A percentile compares a stretch with the other conserved stretches of the same genome.
Evolutionary conservation across 352 stramenopile species (phyloP).

Genomic region (Phytophthora cryptogea): DNA sequence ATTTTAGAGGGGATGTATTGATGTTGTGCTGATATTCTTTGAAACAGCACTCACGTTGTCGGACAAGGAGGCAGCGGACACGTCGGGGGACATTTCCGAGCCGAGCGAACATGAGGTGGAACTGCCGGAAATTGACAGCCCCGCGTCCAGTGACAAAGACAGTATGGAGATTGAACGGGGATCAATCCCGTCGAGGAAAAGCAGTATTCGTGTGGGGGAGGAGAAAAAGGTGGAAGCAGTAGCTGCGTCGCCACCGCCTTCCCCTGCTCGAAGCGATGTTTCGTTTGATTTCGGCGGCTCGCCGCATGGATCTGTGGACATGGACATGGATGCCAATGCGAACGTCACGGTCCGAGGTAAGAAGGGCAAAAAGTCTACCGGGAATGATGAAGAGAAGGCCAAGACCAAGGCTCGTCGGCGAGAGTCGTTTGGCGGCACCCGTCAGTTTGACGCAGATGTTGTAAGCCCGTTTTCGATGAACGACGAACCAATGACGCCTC

Average conservation of each 20-base stretch:
- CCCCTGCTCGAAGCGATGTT: conserved; percentile 31
- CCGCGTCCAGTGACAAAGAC: conserved; percentile 31
- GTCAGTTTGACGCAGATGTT: conserved; percentile 50
- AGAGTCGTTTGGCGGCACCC: conserved; percentile 43
- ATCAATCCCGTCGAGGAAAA: conserved; percentile 35
- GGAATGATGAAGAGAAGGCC: conserved; percentile 19
- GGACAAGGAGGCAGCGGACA: conserved; percentile 50
- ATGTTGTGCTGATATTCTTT: conserved; percentile 2
- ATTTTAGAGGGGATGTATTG: not conserved
- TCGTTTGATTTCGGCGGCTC: conserved; percentile 52
- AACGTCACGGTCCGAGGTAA: conserved; percentile 36
- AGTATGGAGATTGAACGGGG: conserved; percentile 31
- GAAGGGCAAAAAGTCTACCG: conserved; percentile 24
- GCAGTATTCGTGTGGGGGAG: conserved; percentile 22
- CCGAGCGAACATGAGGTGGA: conserved; percentile 56
- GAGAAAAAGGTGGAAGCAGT: conserved; percentile 20
- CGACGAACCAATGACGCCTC: conserved; percentile 59
- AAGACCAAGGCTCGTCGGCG: conserved; percentile 37
- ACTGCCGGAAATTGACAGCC: conserved; percentile 40
- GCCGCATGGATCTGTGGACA: conserved; percentile 35
- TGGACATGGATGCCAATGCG: conserved; percentile 24
- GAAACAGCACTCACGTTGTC: conserved; percentile 37
- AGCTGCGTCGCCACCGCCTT: conserved; percentile 10
- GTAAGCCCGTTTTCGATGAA: conserved; percentile 66
- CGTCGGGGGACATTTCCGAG: conserved; percentile 47